Evolutionary conservation across 257 asterid species (phyloP), one percentile per base, ranked within the genome.

Genomic region (Solanum pimpinellifolium): DNA sequence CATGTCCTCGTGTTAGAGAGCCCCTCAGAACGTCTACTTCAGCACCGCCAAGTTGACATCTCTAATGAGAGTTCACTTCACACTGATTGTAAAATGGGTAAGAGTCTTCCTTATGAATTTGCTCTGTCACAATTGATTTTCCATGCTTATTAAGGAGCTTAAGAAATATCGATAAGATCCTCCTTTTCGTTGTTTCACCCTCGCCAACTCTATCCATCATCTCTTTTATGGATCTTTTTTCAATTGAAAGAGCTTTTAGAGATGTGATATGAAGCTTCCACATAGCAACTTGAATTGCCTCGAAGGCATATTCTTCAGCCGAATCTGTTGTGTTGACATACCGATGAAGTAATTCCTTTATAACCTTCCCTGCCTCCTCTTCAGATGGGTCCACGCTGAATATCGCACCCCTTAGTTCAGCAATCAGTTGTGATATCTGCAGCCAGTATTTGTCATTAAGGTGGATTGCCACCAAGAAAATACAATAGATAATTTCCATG

Each of bases 1-100:
- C 70, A 66, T 5, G 35, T 12, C 9, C 33, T n/a, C 8, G 16
- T 23, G 96, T 96, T 62, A 93, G 91, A 9, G 89, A 75, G 84
- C 25, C 25, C 65, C 91, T 44, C 62, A 44, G 65, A 15, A 78
- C 4, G 3, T 78, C 66, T 37, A 15, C 65, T 25, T 78, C 62
- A 46, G 65, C 66, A 78, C 31, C 41, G 2, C 46, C 84, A 46
- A 46, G 39, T 78, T 37, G 65, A 18, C 66, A 15, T 78, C 41
- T 25, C 65, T n/a, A 25, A 14, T 9, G 39, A 42, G 39, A 76
- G 16, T 76, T 76, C 31, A 5, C 62, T 76, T 76, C 83, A 41
- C 83, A 75, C 25, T 41, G 56, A 15, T 75, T 62, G 27, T 62
- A 16, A 62, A 60, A 62, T 23, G 69, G 31, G 31, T 10, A 23